Evolutionary conservation across 495 filamentous ascomycete genomes (phyloP).

Genomic region (Elaphomyces granulatus): DNA sequence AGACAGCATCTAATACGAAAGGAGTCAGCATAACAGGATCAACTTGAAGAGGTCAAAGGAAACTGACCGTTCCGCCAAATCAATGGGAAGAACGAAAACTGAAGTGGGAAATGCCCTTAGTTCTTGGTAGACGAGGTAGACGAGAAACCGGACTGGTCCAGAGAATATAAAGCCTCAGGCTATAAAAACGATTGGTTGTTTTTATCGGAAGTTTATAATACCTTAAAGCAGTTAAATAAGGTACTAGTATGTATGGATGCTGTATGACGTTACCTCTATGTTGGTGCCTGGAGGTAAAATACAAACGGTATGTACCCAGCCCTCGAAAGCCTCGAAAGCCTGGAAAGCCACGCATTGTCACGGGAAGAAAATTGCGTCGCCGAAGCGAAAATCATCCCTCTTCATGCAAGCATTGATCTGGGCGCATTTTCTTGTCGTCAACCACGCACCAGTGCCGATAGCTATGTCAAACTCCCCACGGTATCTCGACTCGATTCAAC

Average conservation of each 20-base stretch:
- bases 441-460: slow-evolving; percentile 30
- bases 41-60: background rate
- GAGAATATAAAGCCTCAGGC: too few relatives aligned
- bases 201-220: too few relatives aligned
- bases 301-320: too few relatives aligned
- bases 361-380: slow-evolving; percentile 18
- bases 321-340: too few relatives aligned
- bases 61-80: slow-evolving; percentile 21
- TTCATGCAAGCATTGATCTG: slow-evolving; percentile 25
- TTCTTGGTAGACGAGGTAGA: slow-evolving; percentile 2
- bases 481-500: slow-evolving; percentile 32
- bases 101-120: too few relatives aligned
- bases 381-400: slow-evolving; percentile 23
- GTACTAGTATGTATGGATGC: too few relatives aligned
- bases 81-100: slow-evolving; percentile 15
- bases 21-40: background rate
- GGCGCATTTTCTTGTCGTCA: slow-evolving; percentile 23
- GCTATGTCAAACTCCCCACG: slow-evolving; percentile 49
- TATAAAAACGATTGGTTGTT: too few relatives aligned
- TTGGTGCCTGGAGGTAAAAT: too few relatives aligned
- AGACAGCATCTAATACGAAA: slow-evolving; percentile 46
- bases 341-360: slow-evolving; percentile 14
- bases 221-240: too few relatives aligned
- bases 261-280: too few relatives aligned
- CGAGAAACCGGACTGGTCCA: slow-evolving; percentile 5